Evolutionary conservation across 2,329 filamentous ascomycete species (phyloP), one percentile per base, ranked within the genome.

Genomic region (Eutypella sp.): DNA sequence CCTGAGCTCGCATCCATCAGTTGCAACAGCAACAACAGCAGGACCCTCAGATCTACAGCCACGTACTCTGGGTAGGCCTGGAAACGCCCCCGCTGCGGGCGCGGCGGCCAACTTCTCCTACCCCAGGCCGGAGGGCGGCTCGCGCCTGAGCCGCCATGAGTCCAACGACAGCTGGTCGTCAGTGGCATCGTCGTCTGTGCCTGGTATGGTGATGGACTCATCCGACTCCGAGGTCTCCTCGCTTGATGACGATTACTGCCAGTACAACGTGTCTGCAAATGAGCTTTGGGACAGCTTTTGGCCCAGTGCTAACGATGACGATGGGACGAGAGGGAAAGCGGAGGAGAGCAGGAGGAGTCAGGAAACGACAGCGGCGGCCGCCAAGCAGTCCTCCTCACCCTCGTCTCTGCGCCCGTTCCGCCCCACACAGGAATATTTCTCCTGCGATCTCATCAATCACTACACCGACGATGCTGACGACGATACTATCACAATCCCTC

Each of bases 221-320:
- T 70, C 68, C 6, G 74, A 76, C 52, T 78, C 74, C 4, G 76
- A 79, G 42, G 57, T 63, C 16, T n/a, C n/a, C n/a, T 79, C 75
- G 5, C 53, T 64, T 25, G 75, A 79, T 18, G 75, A 77, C 36
- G 74, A 78, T 19, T 24, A 39, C 52, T 69, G 70, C 46, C 69
- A 74, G 48, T 72, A 75, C 49, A 69, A 73, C 45, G 57, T 67
- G 18, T 67, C 73, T 25, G 65, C 67, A 5, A 58, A 67, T 22
- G 69, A 74, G 53, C 57, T 76, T 2, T 79, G 75, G 75, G 72
- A 78, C 54, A 72, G 64, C 44, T 79, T 77, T 55, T 77, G 73
- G 74, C 63, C 51, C 7, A 55, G 45, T 29, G 31, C 29, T 15
- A 31, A 39, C 9, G 36, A 24, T 33, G 34, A 13, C 36, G 10